A percentile compares a stretch with the other conserved stretches of the same genome.
These are phyloP conservation scores for Cotoneaster glaucophyllus DNA, from an alignment of 306 rosid species.

Conservation along the genomic window DNA sequence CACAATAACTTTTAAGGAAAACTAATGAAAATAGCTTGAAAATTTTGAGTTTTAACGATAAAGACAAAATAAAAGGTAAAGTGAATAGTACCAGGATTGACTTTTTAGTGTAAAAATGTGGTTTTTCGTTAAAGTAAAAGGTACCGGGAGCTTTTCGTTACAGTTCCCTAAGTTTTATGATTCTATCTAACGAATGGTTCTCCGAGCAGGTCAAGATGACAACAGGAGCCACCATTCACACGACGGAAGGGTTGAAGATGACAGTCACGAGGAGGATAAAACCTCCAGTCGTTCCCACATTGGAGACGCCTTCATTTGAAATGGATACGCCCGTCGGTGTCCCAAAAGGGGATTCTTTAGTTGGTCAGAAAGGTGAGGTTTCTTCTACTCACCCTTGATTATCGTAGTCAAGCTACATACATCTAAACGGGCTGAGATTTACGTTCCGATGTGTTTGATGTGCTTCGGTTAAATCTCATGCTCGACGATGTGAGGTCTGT, in stretches of 20 bases:
- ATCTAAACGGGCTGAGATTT: neutral
- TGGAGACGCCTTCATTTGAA: slow-evolving; percentile 45
- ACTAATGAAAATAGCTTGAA: too few species aligned
- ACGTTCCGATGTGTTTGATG: neutral
- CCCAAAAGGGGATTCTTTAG: slow-evolving; percentile 36
- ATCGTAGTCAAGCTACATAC: neutral
- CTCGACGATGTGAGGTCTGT: neutral
- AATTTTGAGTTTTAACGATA: too few species aligned
- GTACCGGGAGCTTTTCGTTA: too few species aligned
- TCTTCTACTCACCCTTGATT: slow-evolving; percentile 38
- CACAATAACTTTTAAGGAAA: too few species aligned
- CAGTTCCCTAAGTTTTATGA: neutral
- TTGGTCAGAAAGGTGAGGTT: slow-evolving; percentile 42
- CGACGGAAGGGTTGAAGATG: slow-evolving; percentile 85
- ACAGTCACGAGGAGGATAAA: slow-evolving; percentile 71
- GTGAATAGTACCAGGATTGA: too few species aligned
- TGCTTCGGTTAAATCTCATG: neutral
- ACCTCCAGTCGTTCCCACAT: slow-evolving; percentile 65
- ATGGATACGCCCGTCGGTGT: slow-evolving; percentile 37
- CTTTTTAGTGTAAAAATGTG: too few species aligned
- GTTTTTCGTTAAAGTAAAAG: too few species aligned
- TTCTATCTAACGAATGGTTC: slow-evolving; percentile 4
- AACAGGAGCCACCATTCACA: slow-evolving; percentile 95
- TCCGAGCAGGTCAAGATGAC: slow-evolving; percentile 78
- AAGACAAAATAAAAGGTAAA: too few species aligned